Base-by-base conservation (phyloP, 2,329 filamentous ascomycete genomes). In the Neofusicoccum sp. region DNA sequence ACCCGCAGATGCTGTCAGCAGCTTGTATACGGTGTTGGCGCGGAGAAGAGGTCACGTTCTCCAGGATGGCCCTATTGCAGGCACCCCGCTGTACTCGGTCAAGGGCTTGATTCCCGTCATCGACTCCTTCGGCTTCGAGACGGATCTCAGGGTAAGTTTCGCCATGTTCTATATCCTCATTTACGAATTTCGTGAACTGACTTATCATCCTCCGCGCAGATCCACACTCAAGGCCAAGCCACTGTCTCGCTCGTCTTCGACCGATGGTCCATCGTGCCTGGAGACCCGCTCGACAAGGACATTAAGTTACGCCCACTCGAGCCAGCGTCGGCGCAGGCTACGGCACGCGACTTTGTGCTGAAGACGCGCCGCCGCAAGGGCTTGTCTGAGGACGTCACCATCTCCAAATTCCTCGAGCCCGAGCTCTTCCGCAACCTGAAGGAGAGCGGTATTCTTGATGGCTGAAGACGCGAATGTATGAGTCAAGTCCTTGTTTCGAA, bases 61-160 rank as follows among this genome's bases (percentile, higher is more conserved):
- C 28, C 88, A 90, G n/a, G 95, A 99, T 72, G 91, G 91, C 0
- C 93, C 93, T 12, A 91, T 99, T 63, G 92, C 93, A 0, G 95
- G 95, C 26, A 98, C 95, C 8, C 95, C 93, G 4, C 83, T 99
- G 9, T 98, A 97, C 77, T 89, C 90, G 24, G 93, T 97, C 58
- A 90, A 88, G 69, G 95, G 95, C 3, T 82, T 98, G 53, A 87
- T 99, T 60, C 95, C 95, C 8, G 95, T 98, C 62, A 96, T 99
- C 71, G 95, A 99, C 79, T 92, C 88, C 31, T 99, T 99, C 71
- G 95, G 95, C 20, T 98, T 99, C 76, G 95, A 99, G 80, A 98
- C 95, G 12, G 95, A 99, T 78, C 82, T 99, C 61, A 84, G 95
- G 63, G 71, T 75, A 68, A 65, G 69, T 66, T 16, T 54, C 14